phyloP scores from a whole-genome alignment of 148 eudicot genomes.

The Chenopodium album region DNA sequence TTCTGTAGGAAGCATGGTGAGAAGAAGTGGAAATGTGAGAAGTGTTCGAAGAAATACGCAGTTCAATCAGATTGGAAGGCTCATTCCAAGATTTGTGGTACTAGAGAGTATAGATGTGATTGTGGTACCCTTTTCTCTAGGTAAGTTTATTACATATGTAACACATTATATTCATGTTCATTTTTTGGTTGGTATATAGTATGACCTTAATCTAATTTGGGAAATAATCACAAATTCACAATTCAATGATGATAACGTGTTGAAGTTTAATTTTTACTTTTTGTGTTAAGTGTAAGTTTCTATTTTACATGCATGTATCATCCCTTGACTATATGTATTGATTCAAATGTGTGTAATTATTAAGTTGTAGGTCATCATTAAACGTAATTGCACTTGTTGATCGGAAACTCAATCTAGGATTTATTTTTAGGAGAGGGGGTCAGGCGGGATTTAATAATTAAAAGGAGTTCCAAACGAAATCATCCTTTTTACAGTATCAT shows the following conservation, averaged over 20 bases:
- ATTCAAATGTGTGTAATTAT: constrained; percentile 6
- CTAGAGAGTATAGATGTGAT: constrained; percentile 71
- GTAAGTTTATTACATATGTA: constrained; percentile 26
- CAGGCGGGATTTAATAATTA: too few species aligned
- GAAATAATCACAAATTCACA: background rate
- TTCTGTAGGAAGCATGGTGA: constrained; percentile 67
- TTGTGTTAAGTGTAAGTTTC: background rate
- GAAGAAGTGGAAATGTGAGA: constrained; percentile 80
- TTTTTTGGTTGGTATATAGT: background rate
- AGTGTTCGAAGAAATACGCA: constrained; percentile 71
- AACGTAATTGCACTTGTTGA: background rate
- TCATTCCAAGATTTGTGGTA: constrained; percentile 80
- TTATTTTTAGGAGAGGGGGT: too few species aligned
- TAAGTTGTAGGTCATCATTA: background rate
- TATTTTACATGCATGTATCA: constrained; percentile 6
- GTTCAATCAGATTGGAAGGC: constrained; percentile 89
- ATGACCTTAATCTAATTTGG: background rate
- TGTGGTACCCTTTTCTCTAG: constrained; percentile 77
- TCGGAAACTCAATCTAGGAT: too few species aligned
- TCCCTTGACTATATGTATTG: background rate
- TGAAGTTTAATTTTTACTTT: background rate
- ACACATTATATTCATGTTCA: background rate
- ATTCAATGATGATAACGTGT: constrained; percentile 10
- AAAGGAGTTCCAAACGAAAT: too few species aligned
- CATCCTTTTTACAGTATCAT: too few species aligned